These are phyloP conservation scores for Cymbopogon flexuosus DNA, from an alignment of 202 grass and related monocot species.

Conservation along the genomic window DNA sequence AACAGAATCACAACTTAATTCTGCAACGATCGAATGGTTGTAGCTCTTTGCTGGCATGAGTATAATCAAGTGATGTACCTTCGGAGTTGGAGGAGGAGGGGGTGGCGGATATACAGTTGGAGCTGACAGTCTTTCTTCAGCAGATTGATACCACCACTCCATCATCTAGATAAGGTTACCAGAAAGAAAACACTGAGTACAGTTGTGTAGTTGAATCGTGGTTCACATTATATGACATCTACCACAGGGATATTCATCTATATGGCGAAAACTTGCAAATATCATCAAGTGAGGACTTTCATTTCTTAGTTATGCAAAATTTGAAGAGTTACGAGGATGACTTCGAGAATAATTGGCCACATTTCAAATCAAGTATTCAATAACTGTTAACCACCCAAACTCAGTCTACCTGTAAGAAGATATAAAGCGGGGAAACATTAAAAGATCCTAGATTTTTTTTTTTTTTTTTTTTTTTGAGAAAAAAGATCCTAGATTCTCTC, in stretches of 20 bases:
- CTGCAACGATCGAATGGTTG: background rate
- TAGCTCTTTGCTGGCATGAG: constrained; percentile 1
- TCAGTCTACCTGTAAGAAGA: background rate
- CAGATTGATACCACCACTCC: constrained; percentile 99
- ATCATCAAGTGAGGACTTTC: background rate
- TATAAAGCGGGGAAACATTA: constrained; percentile 20
- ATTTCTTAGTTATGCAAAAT: background rate
- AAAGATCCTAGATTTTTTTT: constrained; percentile 16
- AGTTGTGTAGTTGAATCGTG: background rate
- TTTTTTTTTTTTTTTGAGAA: too few relatives aligned
- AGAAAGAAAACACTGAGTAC: constrained; percentile 29
- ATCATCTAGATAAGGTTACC: constrained; percentile 70
- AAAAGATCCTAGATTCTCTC: constrained; percentile 12
- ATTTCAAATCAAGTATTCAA: background rate
- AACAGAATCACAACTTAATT: constrained; percentile 1
- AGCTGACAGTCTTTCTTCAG: constrained; percentile 97
- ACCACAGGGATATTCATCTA: background rate
- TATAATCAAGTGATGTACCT: constrained; percentile 38
- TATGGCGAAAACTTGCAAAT: background rate
- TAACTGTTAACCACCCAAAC: background rate
- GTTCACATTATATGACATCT: constrained; percentile 13
- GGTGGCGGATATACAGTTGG: constrained; percentile 87
- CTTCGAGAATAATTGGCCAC: background rate
- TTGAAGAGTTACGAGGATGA: background rate
- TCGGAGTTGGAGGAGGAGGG: constrained; percentile 75